A percentile compares a stretch with the other conserved stretches of the same genome.
These are phyloP conservation scores for Mesostigma viride DNA, from an alignment of 139 green algal species.

Conservation along the genomic window DNA sequence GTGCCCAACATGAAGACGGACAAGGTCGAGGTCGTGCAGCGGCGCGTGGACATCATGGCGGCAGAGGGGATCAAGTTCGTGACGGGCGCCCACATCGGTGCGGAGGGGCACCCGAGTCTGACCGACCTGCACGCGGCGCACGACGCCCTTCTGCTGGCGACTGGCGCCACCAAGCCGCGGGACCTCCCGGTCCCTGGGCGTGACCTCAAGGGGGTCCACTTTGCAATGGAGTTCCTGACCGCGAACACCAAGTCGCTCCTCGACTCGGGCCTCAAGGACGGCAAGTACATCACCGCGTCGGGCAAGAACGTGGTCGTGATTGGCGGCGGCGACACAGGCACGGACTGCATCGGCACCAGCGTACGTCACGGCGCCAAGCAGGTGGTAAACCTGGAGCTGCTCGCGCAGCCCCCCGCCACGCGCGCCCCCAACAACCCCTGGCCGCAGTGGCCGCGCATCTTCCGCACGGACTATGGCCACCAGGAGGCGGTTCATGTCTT, in stretches of 20 bases:
- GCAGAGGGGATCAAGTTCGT: conserved; percentile 77
- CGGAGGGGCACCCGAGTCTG: conserved; percentile 17
- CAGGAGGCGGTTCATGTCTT: conserved; percentile 63
- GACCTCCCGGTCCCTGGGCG: conserved; percentile 74
- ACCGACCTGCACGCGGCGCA: conserved; percentile 39
- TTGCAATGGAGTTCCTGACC: conserved; percentile 92
- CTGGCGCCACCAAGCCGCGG: conserved; percentile 77
- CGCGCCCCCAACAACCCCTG: conserved; percentile 74
- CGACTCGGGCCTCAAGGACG: conserved; percentile 53
- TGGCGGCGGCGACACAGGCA: conserved; percentile 90
- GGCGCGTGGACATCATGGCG: conserved; percentile 86
- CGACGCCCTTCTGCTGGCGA: conserved; percentile 80
- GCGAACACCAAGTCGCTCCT: conserved; percentile 86
- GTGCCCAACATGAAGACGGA: conserved; percentile 98
- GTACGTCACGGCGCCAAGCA: conserved; percentile 64
- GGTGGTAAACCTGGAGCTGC: conserved; percentile 89
- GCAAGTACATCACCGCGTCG: conserved; percentile 71
- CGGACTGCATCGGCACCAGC: conserved; percentile 91
- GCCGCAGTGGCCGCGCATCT: conserved; percentile 83
- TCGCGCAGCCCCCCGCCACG: conserved; percentile 63
- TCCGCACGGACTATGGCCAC: conserved; percentile 83
- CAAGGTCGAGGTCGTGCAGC: conserved; percentile 79
- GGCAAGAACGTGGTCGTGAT: conserved; percentile 93
- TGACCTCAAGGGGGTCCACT: conserved; percentile 70
- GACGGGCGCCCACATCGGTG: conserved; percentile 55